A percentile compares a stretch with the other conserved stretches of the same genome.
These are phyloP conservation scores for Phytophthora pinifolia DNA, from an alignment of 352 stramenopile species.

Conservation along the genomic window DNA sequence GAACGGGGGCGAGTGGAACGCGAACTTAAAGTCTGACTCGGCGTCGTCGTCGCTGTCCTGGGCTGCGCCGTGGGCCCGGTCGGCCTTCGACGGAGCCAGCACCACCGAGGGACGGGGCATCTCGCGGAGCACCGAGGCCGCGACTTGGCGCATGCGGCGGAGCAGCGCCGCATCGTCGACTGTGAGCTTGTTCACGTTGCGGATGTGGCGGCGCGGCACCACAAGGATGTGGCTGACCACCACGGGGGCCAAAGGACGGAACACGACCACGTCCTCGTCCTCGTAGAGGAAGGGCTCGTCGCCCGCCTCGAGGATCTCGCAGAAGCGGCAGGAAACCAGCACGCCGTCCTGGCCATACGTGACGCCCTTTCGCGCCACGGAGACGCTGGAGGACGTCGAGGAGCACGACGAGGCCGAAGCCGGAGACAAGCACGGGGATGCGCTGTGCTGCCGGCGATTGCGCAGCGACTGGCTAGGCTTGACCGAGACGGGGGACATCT, in stretches of 20 bases:
- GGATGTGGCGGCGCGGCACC: constrained; percentile 81
- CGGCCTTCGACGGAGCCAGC: constrained; percentile 19
- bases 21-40: constrained; percentile 65
- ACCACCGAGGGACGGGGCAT: constrained; percentile 30
- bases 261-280: constrained; percentile 75
- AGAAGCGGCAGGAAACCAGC: constrained; percentile 82
- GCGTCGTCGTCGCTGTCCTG: constrained; percentile 26
- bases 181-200: constrained; percentile 84
- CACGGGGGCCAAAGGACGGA: constrained; percentile 69
- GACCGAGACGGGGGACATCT: constrained; percentile 28
- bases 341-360: constrained; percentile 60
- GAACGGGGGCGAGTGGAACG: constrained; percentile 85
- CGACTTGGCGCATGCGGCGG: constrained; percentile 68
- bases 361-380: constrained; percentile 71
- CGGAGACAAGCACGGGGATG: constrained; percentile 21
- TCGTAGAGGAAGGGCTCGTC: constrained; percentile 81
- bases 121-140: constrained; percentile 49
- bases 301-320: constrained; percentile 68
- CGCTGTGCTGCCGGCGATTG: constrained; percentile 20
- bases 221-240: constrained; percentile 79
- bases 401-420: constrained; percentile 28
- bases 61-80: constrained; percentile 17
- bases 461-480: constrained; percentile 18
- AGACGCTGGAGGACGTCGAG: constrained; percentile 33
- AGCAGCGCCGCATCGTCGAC: constrained; percentile 59